Evolutionary conservation across 2,329 filamentous ascomycete species (phyloP).

Genomic region (Pseudogymnoascus sp.): DNA sequence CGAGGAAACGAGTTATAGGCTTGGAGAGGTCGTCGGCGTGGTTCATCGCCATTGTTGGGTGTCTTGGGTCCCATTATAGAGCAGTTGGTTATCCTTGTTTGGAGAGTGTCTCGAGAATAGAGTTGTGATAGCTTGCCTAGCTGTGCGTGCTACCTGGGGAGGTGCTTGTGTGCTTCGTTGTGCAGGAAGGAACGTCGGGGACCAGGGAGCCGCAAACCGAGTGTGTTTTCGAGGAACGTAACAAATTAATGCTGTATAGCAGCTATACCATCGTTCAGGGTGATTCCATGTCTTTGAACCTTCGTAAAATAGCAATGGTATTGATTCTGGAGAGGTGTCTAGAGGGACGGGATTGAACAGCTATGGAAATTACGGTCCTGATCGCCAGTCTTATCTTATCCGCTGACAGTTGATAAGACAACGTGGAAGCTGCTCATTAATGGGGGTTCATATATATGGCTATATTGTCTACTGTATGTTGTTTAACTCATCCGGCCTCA

Average conservation of each 20-base stretch:
- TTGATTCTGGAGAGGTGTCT: background rate
- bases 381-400: slow-evolving; percentile 1
- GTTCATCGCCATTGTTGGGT: slow-evolving; percentile 4
- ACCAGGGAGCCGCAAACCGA: background rate
- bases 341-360: background rate
- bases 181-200: background rate
- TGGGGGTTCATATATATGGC: background rate
- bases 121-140: background rate
- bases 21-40: slow-evolving; percentile 27
- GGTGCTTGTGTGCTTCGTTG: background rate
- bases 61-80: background rate
- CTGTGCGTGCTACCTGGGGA: background rate
- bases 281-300: background rate
- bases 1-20: slow-evolving; percentile 33
- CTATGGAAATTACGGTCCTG: background rate
- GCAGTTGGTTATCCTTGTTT: background rate
- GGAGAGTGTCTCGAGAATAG: background rate
- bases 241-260: background rate
- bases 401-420: background rate
- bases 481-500: background rate
- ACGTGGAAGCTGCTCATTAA: background rate
- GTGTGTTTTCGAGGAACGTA: background rate
- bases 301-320: background rate
- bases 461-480: background rate
- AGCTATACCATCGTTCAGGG: background rate